Evolutionary conservation across 306 rosid species (phyloP).

Genomic region (Luffa aegyptiaca): DNA sequence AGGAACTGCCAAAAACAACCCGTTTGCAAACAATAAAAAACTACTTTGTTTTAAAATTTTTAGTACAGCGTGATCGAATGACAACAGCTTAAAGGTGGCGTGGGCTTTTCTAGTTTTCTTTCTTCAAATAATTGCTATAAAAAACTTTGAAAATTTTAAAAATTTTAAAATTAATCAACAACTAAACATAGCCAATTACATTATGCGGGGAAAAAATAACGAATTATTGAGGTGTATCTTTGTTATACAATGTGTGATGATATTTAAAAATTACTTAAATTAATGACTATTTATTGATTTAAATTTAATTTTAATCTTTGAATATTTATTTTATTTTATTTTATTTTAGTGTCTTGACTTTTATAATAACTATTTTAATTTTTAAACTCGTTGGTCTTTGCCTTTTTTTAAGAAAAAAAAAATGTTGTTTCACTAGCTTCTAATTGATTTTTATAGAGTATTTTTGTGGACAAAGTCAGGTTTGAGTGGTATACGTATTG

Average conservation of each 20-base stretch:
- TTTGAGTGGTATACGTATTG: background rate
- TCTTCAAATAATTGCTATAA: background rate
- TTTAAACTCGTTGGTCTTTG: background rate
- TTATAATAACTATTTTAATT: background rate
- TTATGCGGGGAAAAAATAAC: background rate
- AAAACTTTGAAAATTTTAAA: no score
- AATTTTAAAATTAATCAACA: no score
- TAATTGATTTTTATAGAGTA: background rate
- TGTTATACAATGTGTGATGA: background rate
- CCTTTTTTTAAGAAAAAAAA: background rate
- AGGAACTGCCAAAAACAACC: background rate
- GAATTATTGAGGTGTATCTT: background rate
- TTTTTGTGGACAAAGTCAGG: background rate
- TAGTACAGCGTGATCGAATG: background rate
- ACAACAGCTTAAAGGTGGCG: background rate
- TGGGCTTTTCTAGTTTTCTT: background rate
- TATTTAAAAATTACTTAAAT: no score
- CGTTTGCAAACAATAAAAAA: background rate
- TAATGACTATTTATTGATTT: no score
- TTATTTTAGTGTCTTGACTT: background rate
- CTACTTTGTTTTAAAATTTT: background rate
- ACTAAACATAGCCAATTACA: background rate
- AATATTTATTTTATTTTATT: no score
- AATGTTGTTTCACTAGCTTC: background rate
- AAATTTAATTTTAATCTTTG: no score